These are phyloP conservation scores for Pisolithus orientalis DNA, from an alignment of 768 basidiomycete species.

Conservation along the genomic window DNA sequence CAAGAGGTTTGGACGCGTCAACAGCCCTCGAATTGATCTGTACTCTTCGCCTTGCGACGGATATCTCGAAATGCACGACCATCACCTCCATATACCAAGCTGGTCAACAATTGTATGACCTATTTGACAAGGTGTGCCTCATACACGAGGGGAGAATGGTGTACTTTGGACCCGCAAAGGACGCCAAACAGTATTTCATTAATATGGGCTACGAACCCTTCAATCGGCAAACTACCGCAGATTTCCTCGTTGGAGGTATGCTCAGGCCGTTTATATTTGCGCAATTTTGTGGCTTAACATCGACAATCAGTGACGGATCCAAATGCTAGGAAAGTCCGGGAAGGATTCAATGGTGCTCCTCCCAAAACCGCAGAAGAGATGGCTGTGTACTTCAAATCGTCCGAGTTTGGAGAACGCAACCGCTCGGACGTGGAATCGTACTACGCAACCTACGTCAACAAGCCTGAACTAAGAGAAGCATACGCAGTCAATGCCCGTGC, in stretches of 20 bases:
- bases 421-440: constrained; percentile 42
- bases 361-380: constrained; percentile 58
- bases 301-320: constrained; percentile 47
- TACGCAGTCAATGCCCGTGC: constrained; percentile 43
- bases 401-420: constrained; percentile 36
- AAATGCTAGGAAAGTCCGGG: constrained; percentile 44
- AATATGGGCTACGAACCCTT: constrained; percentile 48
- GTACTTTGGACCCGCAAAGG: constrained; percentile 49
- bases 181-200: constrained; percentile 52
- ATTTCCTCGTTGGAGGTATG: constrained; percentile 46
- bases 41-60: constrained; percentile 58
- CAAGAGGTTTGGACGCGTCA: constrained; percentile 58
- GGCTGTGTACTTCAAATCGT: constrained; percentile 39
- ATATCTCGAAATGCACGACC: constrained; percentile 47
- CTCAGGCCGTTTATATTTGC: neutral
- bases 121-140: constrained; percentile 67
- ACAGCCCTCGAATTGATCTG: constrained; percentile 71
- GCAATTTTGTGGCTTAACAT: constrained; percentile 20
- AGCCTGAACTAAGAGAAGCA: constrained; percentile 33
- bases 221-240: constrained; percentile 53
- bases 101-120: constrained; percentile 55
- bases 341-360: constrained; percentile 31
- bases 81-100: constrained; percentile 84
- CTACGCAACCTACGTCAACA: constrained; percentile 36
- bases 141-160: constrained; percentile 50